Base-by-base conservation (phyloP, 2,329 filamentous ascomycete species). In the Ophiostoma himal-ulmi region DNA sequence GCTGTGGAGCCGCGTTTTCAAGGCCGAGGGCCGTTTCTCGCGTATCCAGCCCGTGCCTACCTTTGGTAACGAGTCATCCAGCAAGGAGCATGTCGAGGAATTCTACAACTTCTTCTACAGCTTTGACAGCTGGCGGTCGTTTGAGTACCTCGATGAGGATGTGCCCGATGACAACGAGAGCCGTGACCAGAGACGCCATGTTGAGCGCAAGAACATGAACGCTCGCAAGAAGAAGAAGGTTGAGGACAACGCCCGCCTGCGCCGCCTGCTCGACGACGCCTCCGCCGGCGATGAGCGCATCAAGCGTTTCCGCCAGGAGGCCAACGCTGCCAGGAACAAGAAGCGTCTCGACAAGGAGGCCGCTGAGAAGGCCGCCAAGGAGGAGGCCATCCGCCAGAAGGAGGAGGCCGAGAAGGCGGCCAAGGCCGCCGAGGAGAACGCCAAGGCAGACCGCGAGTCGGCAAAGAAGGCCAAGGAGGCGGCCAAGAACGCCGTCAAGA, bases 21-120 rank as follows among this genome's bases (percentile, higher is more conserved):
- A 94, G 81, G 85, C 93, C 57, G 95, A 99, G 83, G 91, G 83
- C 14, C 93, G 95, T 74, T 99, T 99, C 88, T 96, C 92, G 80
- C 95, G 93, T 81, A 85, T 81, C 72, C 92, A 96, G 79, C 94
- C 94, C 7, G 95, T 97, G 3, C 96, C 95, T 6, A 82, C 86
- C 76, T 89, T 99, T 71, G 95, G 95, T 73, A 87, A 92, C 78
- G 92, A 92, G 74, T 91, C 96, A 75, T 90, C 91, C 78, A 88
- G 88, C 76, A 92, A 94, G 82, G 92, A 96, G 78, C 90, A 97
- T 10, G 95, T 99, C 66, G 94, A 98, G 78, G 84, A 85, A 69
- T 99, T 99, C 82, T 99, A 99, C 88, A 97, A 99, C 86, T 99
- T 98, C 85, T 99, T 92, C 90, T 99, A 98, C 86, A 96, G 94